Percentiles rank a stretch among this genome's conserved stretches.
Evolutionary conservation across 306 rosid genomes (phyloP).

Genomic region (Hippophae gyantsensis): DNA sequence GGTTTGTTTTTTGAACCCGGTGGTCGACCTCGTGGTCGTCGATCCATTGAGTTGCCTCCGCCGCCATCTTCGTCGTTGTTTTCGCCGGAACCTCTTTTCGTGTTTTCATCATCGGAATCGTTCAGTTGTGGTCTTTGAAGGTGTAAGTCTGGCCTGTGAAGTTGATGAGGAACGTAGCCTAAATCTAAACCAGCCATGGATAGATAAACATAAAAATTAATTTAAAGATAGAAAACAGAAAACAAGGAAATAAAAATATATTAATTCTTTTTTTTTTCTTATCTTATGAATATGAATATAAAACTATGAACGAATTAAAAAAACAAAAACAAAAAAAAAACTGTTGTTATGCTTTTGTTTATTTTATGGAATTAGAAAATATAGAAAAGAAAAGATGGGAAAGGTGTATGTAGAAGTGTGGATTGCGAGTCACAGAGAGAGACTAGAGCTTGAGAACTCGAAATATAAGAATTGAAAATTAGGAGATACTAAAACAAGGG

Average conservation of each 20-base stretch:
- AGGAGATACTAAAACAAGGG: conserved; percentile 13
- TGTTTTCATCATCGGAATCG: conserved; percentile 30
- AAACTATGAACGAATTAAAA: conserved; percentile 11
- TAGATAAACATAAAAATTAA: conserved; percentile 18
- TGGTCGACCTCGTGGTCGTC: conserved; percentile 67
- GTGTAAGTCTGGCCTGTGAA: conserved; percentile 51
- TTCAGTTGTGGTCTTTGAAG: conserved; percentile 33
- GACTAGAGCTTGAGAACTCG: conserved; percentile 12
- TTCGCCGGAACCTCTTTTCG: conserved; percentile 22
- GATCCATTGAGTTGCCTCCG: conserved; percentile 33
- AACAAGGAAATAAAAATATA: conserved; percentile 44
- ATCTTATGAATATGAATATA: background rate
- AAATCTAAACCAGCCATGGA: conserved; percentile 92
- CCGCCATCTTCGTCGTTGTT: conserved; percentile 18
- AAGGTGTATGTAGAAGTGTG: background rate
- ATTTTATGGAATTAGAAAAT: conserved; percentile 37
- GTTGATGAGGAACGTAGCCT: conserved; percentile 55
- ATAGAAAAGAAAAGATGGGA: background rate
- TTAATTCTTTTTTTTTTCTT: conserved; percentile 18
- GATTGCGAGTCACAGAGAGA: background rate
- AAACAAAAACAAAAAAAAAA: conserved; percentile 20
- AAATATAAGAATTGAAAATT: conserved; percentile 15
- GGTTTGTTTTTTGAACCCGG: conserved; percentile 78
- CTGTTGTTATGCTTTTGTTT: conserved; percentile 27
- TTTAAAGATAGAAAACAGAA: conserved; percentile 26